Evolutionary conservation across 176 grass and related monocot genomes (phyloP), one percentile per base, ranked within the genome.

Genomic region (Cocos nucifera): DNA sequence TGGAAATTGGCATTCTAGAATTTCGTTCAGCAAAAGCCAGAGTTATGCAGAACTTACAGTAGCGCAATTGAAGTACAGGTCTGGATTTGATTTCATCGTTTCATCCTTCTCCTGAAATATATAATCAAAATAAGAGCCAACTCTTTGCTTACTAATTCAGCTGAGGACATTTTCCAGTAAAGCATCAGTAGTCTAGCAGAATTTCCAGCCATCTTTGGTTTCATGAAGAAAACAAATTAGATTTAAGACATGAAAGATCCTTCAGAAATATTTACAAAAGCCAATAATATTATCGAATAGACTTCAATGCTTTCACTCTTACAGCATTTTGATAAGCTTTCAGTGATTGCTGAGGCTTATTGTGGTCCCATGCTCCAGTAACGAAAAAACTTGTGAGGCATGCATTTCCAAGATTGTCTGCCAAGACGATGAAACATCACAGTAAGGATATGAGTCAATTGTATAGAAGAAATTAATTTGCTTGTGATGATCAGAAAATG

Each of bases 281-380:
- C 35, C 35, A 44, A 44, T 44, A 44, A 44, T 44, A 44, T 44
- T 9, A 44, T 44, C 8, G 1, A 44, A 44, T 44, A 44, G 9
- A 44, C 35, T 44, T 12, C 35, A 44, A 44, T 12, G 35, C 10
- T 44, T 10, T 44, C 35, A 44, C 8, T 68, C 91, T 87, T 87
- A 96, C 91, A 90, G 91, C 83, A 87, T 96, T 96, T 82, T 96
- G 91, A 77, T 96, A 96, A 65, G 91, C 91, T 82, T 96, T 96
- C 50, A 96, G 58, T 15, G 91, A 82, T 61, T 87, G 80, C 54
- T 82, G 80, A 86, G 90, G 83, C 28, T 75, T 90, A 50, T 50
- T 64, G 69, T 96, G 77, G 59, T 96, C 83, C 80, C 86, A 96
- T 9, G 86, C 73, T 56, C 86, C 91, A 68, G 61, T 81, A 56